These are phyloP conservation scores for Tulasnella sp. DNA, from an alignment of 768 basidiomycete species.

Conservation along the genomic window DNA sequence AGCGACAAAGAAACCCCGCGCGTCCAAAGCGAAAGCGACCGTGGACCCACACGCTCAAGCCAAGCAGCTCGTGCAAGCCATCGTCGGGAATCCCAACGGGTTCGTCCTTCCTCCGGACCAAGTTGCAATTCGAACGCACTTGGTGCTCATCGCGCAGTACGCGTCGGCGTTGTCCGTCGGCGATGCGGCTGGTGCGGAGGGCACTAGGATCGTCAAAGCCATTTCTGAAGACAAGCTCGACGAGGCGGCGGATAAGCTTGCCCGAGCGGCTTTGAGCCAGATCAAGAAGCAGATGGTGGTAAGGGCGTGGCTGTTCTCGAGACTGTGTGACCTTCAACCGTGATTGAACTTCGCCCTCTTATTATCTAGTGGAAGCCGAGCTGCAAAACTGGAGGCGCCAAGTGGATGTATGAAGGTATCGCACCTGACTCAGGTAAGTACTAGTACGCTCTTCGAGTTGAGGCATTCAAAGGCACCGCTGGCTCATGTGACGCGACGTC, in stretches of 20 bases:
- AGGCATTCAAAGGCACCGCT: background rate
- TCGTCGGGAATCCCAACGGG: background rate
- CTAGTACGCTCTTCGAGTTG: background rate
- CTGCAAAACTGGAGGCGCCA: background rate
- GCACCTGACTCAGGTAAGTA: background rate
- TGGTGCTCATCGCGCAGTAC: background rate
- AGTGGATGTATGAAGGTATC: background rate
- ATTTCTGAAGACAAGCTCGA: background rate
- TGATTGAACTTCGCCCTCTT: background rate
- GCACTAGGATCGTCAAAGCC: background rate
- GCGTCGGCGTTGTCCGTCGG: background rate
- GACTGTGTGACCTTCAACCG: background rate
- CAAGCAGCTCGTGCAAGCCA: background rate
- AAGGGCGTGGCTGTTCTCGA: background rate
- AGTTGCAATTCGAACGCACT: background rate
- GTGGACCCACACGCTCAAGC: background rate
- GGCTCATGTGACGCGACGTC: background rate
- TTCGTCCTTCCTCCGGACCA: slow-evolving; percentile 22
- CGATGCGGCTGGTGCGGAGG: too few relatives aligned
- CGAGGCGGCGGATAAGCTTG: background rate
- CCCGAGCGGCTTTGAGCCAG: background rate
- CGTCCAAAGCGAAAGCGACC: background rate
- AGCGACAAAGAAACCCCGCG: background rate
- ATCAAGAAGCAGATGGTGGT: background rate
- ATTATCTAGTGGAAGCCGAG: background rate